Conservation (phyloP, 2,329 filamentous ascomycete species). For the Colletotrichum noveboracense region DNA sequence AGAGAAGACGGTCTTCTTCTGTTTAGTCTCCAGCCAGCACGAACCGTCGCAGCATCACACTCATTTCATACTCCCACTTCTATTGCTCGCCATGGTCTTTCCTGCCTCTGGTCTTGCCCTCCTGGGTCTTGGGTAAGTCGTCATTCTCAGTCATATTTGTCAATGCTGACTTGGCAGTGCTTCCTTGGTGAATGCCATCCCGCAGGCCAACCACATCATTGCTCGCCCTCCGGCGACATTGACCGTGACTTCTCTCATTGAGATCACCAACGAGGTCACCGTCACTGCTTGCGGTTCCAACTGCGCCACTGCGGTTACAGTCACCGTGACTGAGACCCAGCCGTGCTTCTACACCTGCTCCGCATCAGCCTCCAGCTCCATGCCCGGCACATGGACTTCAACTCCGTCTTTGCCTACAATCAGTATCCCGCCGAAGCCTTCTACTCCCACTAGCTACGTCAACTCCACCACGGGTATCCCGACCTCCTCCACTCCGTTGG, state of each 20-base stretch:
- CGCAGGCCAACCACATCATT: conserved; percentile 12
- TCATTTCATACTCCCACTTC: conserved; percentile 25
- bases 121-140: conserved; percentile 31
- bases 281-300: conserved; percentile 8
- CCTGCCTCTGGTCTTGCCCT: conserved; percentile 29
- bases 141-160: neutral
- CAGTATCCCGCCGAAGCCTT: neutral
- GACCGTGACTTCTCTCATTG: conserved; percentile 2
- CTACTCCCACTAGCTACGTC: neutral
- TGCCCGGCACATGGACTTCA: neutral
- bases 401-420: neutral
- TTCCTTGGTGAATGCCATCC: conserved; percentile 26
- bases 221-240: conserved; percentile 3
- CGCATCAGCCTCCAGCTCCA: neutral
- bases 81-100: conserved; percentile 25
- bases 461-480: neutral
- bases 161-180: conserved; percentile 22
- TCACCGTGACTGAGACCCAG: conserved; percentile 34
- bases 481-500: neutral
- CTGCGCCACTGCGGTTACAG: conserved; percentile 28
- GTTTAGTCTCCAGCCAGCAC: neutral
- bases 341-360: conserved; percentile 26
- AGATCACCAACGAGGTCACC: neutral
- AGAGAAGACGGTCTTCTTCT: neutral
- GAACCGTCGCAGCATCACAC: conserved; percentile 13